A percentile compares a stretch with the other conserved stretches of the same genome.
Conservation (phyloP, 495 filamentous ascomycete species). For the Trichoderma asperelloides region DNA sequence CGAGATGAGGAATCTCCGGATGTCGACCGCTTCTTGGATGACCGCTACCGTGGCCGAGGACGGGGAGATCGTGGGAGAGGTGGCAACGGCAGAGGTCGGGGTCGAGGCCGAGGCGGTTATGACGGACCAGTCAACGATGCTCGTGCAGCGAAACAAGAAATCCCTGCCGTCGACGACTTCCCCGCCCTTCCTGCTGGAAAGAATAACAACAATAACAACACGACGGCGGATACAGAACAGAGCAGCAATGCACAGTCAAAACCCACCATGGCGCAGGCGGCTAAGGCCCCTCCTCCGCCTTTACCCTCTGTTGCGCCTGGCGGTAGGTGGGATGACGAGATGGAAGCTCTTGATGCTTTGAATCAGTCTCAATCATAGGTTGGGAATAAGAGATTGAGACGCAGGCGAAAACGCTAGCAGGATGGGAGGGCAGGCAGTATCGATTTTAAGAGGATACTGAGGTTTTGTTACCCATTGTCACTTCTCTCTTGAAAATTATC, state of each 20-base stretch:
- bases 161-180: conserved; percentile 28
- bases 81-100: conserved; percentile 12
- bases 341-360: conserved; percentile 30
- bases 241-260: conserved; percentile 1
- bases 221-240: conserved; percentile 3
- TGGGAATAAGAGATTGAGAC: neutral
- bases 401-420: too few species aligned
- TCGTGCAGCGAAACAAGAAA: conserved; percentile 14
- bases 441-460: neutral
- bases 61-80: conserved; percentile 20
- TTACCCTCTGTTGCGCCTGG: conserved; percentile 21
- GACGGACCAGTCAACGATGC: conserved; percentile 13
- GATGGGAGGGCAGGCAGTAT: too few species aligned
- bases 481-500: neutral
- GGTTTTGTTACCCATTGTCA: neutral
- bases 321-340: conserved; percentile 41
- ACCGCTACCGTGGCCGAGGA: conserved; percentile 21
- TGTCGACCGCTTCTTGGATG: conserved; percentile 17
- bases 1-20: conserved; percentile 14
- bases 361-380: neutral
- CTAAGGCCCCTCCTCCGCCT: conserved; percentile 11
- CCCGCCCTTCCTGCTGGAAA: conserved; percentile 26
- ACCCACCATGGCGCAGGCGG: conserved; percentile 9
- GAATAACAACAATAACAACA: conserved; percentile 18
- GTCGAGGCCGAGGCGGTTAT: conserved; percentile 15